Percentiles rank a stretch among this genome's conserved stretches.
Evolutionary conservation across 2,329 filamentous ascomycete species (phyloP).

Genomic region (Zymoseptoria brevis): DNA sequence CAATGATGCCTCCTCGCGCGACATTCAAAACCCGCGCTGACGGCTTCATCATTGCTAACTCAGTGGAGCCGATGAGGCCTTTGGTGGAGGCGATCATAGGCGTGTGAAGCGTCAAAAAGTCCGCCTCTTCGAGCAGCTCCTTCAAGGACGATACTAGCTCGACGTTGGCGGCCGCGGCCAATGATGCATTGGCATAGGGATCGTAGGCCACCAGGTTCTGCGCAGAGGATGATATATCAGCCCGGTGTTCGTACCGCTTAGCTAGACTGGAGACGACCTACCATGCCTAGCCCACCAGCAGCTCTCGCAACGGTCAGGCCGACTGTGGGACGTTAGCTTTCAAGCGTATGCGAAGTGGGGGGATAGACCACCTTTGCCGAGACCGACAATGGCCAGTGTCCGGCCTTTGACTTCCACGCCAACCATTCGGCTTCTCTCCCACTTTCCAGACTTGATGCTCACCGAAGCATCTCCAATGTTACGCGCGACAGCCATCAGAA

Average conservation of each 20-base stretch:
- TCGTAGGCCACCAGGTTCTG: conserved; percentile 60
- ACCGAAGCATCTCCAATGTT: conserved; percentile 61
- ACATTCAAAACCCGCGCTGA: conserved; percentile 71
- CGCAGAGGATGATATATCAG: background rate
- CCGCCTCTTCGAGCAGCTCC: conserved; percentile 55
- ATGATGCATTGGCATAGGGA: conserved; percentile 66
- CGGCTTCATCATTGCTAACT: conserved; percentile 63
- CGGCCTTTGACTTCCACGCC: conserved; percentile 73
- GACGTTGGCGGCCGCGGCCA: conserved; percentile 61
- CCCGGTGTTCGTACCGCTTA: background rate
- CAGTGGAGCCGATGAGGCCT: conserved; percentile 60
- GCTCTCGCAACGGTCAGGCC: conserved; percentile 74
- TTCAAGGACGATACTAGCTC: conserved; percentile 26
- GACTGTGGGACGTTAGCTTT: conserved; percentile 37
- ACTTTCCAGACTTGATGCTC: conserved; percentile 62
- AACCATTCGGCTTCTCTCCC: conserved; percentile 67
- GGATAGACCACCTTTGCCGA: conserved; percentile 59
- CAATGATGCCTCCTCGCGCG: conserved; percentile 70
- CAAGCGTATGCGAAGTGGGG: background rate
- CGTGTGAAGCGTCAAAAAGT: conserved; percentile 76
- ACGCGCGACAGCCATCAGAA: conserved; percentile 65
- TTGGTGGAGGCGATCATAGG: conserved; percentile 70
- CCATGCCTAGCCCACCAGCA: conserved; percentile 68
- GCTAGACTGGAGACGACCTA: background rate
- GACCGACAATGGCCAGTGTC: conserved; percentile 65